Conservation (phyloP, 495 filamentous ascomycete genomes). For the Letharia columbiana region DNA sequence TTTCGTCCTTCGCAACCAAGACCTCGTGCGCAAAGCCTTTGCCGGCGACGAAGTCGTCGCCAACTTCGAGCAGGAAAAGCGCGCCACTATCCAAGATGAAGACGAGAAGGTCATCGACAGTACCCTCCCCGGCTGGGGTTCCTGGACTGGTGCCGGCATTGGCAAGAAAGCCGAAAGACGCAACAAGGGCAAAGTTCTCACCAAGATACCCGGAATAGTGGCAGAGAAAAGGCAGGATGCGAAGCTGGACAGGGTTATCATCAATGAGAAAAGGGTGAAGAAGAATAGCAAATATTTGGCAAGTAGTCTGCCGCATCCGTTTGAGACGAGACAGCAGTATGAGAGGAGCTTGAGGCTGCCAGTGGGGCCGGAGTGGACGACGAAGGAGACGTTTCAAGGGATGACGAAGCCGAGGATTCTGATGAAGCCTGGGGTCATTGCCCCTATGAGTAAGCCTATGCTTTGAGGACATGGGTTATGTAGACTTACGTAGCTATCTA, state of each 20-base stretch:
- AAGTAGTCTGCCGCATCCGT: slow-evolving; percentile 70
- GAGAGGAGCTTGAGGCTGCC: slow-evolving; percentile 80
- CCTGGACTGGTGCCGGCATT: slow-evolving; percentile 77
- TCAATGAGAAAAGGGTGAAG: slow-evolving; percentile 83
- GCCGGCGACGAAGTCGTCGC: slow-evolving; percentile 81
- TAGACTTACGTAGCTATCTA: background rate
- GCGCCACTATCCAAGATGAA: slow-evolving; percentile 61
- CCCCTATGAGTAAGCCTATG: slow-evolving; percentile 74
- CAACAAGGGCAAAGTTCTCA: slow-evolving; percentile 52
- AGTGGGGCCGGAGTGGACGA: slow-evolving; percentile 88
- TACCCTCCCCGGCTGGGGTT: slow-evolving; percentile 87
- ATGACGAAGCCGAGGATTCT: slow-evolving; percentile 85
- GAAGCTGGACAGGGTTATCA: slow-evolving; percentile 73
- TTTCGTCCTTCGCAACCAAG: slow-evolving; percentile 64
- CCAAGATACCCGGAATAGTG: slow-evolving; percentile 68
- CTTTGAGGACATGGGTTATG: slow-evolving; percentile 30
- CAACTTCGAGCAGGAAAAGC: slow-evolving; percentile 77
- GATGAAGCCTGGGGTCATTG: slow-evolving; percentile 87
- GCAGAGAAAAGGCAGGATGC: slow-evolving; percentile 70
- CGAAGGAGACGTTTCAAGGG: slow-evolving; percentile 85
- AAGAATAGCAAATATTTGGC: slow-evolving; percentile 92
- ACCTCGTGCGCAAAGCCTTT: slow-evolving; percentile 77
- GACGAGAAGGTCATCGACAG: slow-evolving; percentile 78
- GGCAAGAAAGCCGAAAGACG: slow-evolving; percentile 50
- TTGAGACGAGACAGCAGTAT: slow-evolving; percentile 80